phyloP scores from a whole-genome alignment of 2,329 filamentous ascomycete genomes.

The Fusarium scirpi region DNA sequence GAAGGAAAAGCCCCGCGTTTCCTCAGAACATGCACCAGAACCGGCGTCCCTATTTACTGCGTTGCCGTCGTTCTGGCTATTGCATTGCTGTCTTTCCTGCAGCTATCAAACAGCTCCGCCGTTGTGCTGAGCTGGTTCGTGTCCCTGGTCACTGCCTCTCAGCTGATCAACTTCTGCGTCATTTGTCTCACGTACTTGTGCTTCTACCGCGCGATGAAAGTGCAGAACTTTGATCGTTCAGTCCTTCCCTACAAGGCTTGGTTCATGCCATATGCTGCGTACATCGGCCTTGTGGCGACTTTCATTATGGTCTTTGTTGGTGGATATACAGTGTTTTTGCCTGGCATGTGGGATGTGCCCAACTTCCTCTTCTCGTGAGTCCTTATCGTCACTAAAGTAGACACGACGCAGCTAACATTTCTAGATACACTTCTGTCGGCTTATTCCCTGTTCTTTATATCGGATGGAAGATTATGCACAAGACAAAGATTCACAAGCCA shows the following conservation, averaged over 20 bases:
- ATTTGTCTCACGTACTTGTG: constrained; percentile 78
- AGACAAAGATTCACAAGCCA: constrained; percentile 13
- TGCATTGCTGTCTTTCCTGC: constrained; percentile 78
- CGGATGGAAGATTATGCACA: constrained; percentile 21
- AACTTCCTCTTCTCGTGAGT: constrained; percentile 78
- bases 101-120: constrained; percentile 73
- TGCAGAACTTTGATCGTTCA: constrained; percentile 75
- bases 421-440: constrained; percentile 16
- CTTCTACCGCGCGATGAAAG: constrained; percentile 76
- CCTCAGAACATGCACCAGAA: constrained; percentile 69
- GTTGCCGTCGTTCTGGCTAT: constrained; percentile 75
- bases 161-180: constrained; percentile 78
- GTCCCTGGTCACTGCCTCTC: constrained; percentile 76
- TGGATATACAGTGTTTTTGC: constrained; percentile 81
- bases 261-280: constrained; percentile 79
- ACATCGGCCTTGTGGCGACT: constrained; percentile 71
- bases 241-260: constrained; percentile 77
- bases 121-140: constrained; percentile 80
- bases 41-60: constrained; percentile 80
- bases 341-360: constrained; percentile 73
- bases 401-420: accelerated
- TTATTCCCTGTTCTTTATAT: constrained; percentile 7
- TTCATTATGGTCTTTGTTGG: constrained; percentile 80
- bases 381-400: background rate
- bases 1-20: constrained; percentile 74